Percentiles rank a stretch among this genome's conserved stretches.
Conservation (phyloP, 805 yeast genomes). For the Diddensiella caesifluorescens region DNA sequence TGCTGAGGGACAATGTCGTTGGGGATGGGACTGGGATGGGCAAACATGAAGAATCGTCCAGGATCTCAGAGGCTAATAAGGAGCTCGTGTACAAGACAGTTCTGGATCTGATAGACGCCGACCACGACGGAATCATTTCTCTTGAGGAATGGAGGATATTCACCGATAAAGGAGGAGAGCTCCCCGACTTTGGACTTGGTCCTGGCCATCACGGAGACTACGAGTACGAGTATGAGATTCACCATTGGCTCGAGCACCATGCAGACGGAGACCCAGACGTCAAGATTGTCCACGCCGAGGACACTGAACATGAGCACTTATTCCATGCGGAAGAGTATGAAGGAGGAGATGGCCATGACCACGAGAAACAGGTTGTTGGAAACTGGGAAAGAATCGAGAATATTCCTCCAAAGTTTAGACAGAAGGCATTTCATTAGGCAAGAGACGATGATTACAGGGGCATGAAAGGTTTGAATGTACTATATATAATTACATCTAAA, state of each 20-base stretch:
- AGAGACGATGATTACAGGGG: no score
- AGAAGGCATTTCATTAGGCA: no score
- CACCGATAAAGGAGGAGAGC: slow-evolving; percentile 55
- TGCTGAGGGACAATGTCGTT: slow-evolving; percentile 61
- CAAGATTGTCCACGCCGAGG: slow-evolving; percentile 75
- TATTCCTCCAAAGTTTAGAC: slow-evolving; percentile 20
- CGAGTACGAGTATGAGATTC: slow-evolving; percentile 88
- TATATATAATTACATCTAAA: no score
- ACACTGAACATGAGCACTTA: slow-evolving; percentile 76
- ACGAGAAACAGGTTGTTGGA: slow-evolving; percentile 6
- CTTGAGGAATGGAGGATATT: slow-evolving; percentile 67
- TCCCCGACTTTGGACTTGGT: slow-evolving; percentile 91
- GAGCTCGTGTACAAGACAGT: slow-evolving; percentile 52
- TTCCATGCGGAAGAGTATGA: slow-evolving; percentile 83
- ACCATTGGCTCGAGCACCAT: slow-evolving; percentile 75
- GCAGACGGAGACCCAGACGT: slow-evolving; percentile 76
- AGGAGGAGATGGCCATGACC: slow-evolving; percentile 42
- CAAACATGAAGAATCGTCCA: slow-evolving; percentile 54
- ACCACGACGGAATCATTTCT: slow-evolving; percentile 60
- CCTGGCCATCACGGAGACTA: slow-evolving; percentile 93
- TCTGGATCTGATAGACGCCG: slow-evolving; percentile 55
- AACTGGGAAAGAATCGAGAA: slow-evolving; percentile 19
- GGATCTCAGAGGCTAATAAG: slow-evolving; percentile 48
- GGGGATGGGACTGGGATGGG: slow-evolving; percentile 94
- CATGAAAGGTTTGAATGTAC: no score